These are phyloP conservation scores for Mycena galopus DNA, from an alignment of 768 basidiomycete genomes.

Conservation along the genomic window DNA sequence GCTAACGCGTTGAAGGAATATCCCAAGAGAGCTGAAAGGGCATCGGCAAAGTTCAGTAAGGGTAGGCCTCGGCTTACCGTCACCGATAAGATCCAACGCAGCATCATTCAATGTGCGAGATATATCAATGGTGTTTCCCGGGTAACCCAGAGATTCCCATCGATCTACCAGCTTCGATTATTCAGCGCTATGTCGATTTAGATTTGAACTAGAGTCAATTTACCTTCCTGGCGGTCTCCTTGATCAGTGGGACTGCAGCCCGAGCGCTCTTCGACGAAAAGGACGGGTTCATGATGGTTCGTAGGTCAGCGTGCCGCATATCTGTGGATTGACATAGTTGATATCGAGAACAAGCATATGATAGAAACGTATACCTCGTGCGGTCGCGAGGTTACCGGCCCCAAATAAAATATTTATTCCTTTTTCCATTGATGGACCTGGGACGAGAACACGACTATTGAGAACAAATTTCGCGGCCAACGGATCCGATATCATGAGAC, in stretches of 20 bases:
- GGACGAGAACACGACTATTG: neutral
- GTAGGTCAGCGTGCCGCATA: neutral
- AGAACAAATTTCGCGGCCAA: neutral
- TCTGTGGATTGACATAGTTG: neutral
- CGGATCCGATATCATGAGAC: conserved; percentile 5
- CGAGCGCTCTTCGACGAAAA: neutral
- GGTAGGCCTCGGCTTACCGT: neutral
- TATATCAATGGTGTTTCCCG: neutral
- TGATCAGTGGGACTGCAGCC: neutral
- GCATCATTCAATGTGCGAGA: neutral
- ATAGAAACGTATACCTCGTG: neutral
- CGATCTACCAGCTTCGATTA: conserved; percentile 1
- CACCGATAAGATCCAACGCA: neutral
- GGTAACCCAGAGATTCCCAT: conserved; percentile 2
- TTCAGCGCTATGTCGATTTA: no score
- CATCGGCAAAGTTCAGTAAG: no score
- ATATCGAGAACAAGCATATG: neutral
- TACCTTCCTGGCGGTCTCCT: conserved; percentile 2
- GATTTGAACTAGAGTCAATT: neutral
- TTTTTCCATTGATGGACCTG: neutral
- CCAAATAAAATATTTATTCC: neutral
- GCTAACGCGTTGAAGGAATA: neutral
- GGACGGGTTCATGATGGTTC: conserved; percentile 3
- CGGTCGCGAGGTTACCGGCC: neutral
- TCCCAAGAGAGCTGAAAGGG: neutral